phyloP scores from a whole-genome alignment of 768 basidiomycete genomes.

The Daedaleopsis nitida region DNA sequence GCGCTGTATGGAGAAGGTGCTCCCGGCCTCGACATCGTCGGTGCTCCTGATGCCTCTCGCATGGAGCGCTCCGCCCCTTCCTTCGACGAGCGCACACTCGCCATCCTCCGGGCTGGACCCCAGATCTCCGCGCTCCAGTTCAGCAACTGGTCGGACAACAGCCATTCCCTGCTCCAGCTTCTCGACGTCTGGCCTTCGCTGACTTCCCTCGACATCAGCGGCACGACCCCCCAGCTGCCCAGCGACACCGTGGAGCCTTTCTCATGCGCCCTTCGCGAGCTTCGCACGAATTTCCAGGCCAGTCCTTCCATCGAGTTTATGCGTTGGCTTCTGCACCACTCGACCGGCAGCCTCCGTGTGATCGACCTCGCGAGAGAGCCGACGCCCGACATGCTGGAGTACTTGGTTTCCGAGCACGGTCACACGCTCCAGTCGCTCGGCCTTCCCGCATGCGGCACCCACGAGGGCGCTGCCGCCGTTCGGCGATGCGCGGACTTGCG shows the following conservation, averaged over 20 bases:
- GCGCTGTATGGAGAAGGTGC: constrained; percentile 60
- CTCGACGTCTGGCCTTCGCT: constrained; percentile 65
- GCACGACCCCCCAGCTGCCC: constrained; percentile 54
- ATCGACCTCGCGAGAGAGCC: constrained; percentile 68
- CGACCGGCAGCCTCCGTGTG: constrained; percentile 47
- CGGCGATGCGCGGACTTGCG: constrained; percentile 51
- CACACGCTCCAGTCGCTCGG: constrained; percentile 53
- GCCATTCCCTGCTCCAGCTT: constrained; percentile 57
- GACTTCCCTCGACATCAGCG: constrained; percentile 49
- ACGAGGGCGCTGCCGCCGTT: constrained; percentile 48
- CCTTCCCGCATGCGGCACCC: constrained; percentile 54
- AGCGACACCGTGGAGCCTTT: constrained; percentile 46
- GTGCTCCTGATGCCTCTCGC: constrained; percentile 28
- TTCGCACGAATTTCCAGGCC: constrained; percentile 69
- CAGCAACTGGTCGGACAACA: constrained; percentile 72
- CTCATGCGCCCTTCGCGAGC: constrained; percentile 48
- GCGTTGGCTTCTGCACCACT: constrained; percentile 69
- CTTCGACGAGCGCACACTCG: constrained; percentile 43
- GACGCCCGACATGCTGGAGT: constrained; percentile 52
- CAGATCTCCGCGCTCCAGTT: constrained; percentile 56
- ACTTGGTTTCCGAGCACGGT: constrained; percentile 52
- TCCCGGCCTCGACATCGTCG: constrained; percentile 52
- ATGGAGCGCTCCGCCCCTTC: constrained; percentile 22
- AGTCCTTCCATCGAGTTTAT: constrained; percentile 63
- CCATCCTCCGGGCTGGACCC: constrained; percentile 57